Evolutionary conservation across 2,329 filamentous ascomycete species (phyloP), one percentile per base, ranked within the genome.

Genomic region (Colletotrichum sp.): DNA sequence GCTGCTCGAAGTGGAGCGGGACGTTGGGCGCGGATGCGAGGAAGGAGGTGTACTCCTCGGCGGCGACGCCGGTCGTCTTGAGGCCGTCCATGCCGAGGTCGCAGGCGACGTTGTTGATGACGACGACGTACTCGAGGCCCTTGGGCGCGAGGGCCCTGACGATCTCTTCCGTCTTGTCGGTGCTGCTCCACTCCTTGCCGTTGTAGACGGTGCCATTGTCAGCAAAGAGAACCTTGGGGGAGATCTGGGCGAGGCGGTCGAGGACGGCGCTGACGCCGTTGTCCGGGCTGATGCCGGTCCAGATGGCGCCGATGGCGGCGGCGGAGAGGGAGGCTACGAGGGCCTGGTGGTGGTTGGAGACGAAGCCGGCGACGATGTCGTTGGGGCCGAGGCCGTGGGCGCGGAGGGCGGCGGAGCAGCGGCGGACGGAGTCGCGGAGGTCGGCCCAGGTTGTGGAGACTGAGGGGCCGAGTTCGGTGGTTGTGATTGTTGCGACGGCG

Each of bases 121-220:
- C 87, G 14, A 98, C 89, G 14, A 96, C 92, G 6, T 90, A 89
- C 80, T 93, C 89, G 14, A 98, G 86, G 2, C 91, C 92, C 3
- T 89, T 89, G 10, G 83, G 81, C 72, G 85, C 85, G 68, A 99
- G 86, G 12, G 90, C 91, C 1, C 89, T 87, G 7, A 93, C 92
- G 75, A 99, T 94, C 78, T 97, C 93, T n/a, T 87, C 87, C 3
- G 96, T 93, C 86, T 99, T 99, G 65, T 89, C 88, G 43, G 93
- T 89, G 77, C 95, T 93, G n/a, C 94, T 90, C 89, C 98, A 97
- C 48, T 93, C 90, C 85, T 97, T 97, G 77, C 95, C 96, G 83
- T 99, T 99, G 85, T 99, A 99, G 71, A 96, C 90, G 9, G 94
- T 93, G 13, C 94, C 95, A 80, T 98, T 97, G 83, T 98, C 96